Evolutionary conservation across 2,329 filamentous ascomycete genomes (phyloP), one percentile per base, ranked within the genome.

Genomic region (Fusarium buxicola): DNA sequence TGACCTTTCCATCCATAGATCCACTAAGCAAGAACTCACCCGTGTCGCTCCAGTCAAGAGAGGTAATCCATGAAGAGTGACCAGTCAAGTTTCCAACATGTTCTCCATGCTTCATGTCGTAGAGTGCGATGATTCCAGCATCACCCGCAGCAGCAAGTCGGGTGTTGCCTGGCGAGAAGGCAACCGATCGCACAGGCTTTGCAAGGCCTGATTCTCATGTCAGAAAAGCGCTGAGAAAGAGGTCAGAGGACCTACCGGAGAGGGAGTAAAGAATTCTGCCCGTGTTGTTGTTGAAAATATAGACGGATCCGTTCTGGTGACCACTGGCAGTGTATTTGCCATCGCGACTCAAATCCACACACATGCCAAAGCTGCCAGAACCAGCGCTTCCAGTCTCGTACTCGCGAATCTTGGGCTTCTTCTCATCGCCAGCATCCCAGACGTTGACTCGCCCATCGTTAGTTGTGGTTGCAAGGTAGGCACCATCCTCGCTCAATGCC

Each of bases 251-350:
- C 82, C 60, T 79, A 91, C 91, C 89, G 51, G 92, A 89, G 21
- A 99, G 81, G 8, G 92, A 95, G 76, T 97, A 94, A 11, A 92
- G 82, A 69, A 99, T 86, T 50, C 92, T 87, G 4, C 92, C 92
- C 1, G 91, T 92, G 68, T 93, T 89, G 71, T 97, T 98, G 80
- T 93, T 94, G 83, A 98, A 99, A 60, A 99, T 88, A 78, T 97
- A 97, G 62, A 98, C 86, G 11, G 88, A 89, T 13, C 95, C 95
- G 71, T 91, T 97, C 75, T 97, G 91, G 77, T 99, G 94, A 0
- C 95, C 95, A 48, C 91, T 96, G 5, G 94, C 94, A 27, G 94
- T 96, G 75, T 92, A 90, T 62, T 86, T 89, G 49, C 94, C 94
- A 75, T 99, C 91, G 16, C 80, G 77, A 68, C 86, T 89, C 74